phyloP scores from a whole-genome alignment of 2,329 filamentous ascomycete species.

The Aureobasidium sp. region DNA sequence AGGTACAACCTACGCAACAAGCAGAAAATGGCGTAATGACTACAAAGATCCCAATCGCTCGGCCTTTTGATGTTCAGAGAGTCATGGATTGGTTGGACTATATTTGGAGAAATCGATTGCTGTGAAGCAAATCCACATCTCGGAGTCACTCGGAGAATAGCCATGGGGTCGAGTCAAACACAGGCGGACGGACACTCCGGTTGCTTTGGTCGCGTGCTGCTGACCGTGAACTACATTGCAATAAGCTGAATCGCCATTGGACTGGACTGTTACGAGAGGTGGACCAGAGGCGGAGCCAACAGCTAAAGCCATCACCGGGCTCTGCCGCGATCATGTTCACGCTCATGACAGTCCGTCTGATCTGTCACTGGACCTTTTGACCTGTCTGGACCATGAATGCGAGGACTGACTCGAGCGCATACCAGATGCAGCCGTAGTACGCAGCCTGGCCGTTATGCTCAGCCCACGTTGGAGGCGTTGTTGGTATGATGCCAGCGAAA shows the following conservation, averaged over 20 bases:
- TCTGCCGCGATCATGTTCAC: neutral
- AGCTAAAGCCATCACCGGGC: neutral
- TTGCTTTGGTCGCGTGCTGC: neutral
- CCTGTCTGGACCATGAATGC: neutral
- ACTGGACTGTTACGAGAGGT: neutral
- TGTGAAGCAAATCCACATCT: neutral
- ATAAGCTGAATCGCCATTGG: neutral
- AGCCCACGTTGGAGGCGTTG: neutral
- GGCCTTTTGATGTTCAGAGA: neutral
- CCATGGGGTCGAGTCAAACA: neutral
- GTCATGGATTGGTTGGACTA: neutral
- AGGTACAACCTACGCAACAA: neutral
- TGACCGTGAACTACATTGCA: neutral
- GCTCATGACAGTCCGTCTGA: neutral
- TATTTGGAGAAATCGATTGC: neutral
- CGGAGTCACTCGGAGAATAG: neutral
- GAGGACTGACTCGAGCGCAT: neutral
- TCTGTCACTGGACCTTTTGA: neutral
- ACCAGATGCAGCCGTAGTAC: neutral
- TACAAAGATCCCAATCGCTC: too few relatives aligned
- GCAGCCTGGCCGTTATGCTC: neutral
- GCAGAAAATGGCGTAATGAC: neutral
- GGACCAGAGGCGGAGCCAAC: neutral
- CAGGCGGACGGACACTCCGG: neutral
- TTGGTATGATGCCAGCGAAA: neutral